Conservation (phyloP, 306 rosid species). For the Comarum palustre region DNA sequence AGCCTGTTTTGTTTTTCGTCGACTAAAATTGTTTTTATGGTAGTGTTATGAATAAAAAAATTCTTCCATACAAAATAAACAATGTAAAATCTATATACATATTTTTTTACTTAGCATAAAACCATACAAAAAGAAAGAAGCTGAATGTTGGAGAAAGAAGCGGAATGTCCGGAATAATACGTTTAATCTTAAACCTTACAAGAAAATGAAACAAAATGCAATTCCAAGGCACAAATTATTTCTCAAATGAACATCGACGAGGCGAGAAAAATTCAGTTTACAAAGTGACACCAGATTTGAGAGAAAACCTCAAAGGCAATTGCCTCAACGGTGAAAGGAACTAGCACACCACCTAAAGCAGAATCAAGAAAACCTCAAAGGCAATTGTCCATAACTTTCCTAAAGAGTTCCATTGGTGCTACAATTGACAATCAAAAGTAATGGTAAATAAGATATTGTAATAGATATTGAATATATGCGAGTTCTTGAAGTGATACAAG, state of each 20-base stretch:
- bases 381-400: constrained; percentile 50
- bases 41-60: no score
- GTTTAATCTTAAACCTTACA: no score
- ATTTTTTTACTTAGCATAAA: no score
- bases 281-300: background rate
- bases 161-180: no score
- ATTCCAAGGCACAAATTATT: background rate
- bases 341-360: background rate
- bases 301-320: background rate
- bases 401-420: constrained; percentile 76
- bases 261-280: background rate
- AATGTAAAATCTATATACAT: no score
- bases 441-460: background rate
- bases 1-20: no score
- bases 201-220: no score
- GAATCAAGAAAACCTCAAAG: constrained; percentile 39
- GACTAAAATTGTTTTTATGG: no score
- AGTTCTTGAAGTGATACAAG: constrained; percentile 12
- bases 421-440: constrained; percentile 33
- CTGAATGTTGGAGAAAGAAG: no score
- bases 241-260: background rate
- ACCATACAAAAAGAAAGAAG: no score
- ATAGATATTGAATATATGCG: background rate
- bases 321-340: no score
- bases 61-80: no score